Evolutionary conservation across 148 eudicot species (phyloP).

Genomic region (Mesembryanthemum crystallinum): DNA sequence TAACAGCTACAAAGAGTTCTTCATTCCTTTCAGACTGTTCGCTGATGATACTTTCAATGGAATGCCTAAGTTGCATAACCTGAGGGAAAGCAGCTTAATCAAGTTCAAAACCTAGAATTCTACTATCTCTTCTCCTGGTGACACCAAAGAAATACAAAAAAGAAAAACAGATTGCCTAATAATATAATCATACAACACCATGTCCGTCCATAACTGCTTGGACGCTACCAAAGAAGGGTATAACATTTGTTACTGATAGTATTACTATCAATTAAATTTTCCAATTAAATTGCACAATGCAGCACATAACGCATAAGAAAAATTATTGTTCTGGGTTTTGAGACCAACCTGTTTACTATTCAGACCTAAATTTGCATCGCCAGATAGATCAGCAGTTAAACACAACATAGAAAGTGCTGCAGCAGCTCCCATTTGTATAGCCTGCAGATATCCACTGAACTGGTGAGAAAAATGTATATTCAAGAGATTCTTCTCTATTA

Average conservation of each 20-base stretch:
- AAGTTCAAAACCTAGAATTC: constrained; percentile 4
- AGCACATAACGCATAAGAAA: constrained; percentile 6
- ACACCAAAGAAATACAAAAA: not conserved
- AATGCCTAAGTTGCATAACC: constrained; percentile 52
- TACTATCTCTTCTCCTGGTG: not conserved
- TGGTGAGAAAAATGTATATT: constrained; percentile 10
- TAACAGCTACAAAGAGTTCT: constrained; percentile 57
- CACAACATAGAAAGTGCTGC: constrained; percentile 62
- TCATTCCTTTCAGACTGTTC: constrained; percentile 60
- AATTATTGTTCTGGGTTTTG: not conserved
- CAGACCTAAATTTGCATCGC: constrained; percentile 62
- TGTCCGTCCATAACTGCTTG: not conserved
- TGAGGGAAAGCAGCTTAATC: constrained; percentile 32
- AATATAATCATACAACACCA: not conserved
- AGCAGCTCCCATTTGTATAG: constrained; percentile 69
- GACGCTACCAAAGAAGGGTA: not conserved
- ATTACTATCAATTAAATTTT: not conserved
- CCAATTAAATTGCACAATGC: not conserved
- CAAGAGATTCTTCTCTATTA: not conserved
- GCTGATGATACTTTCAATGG: constrained; percentile 49
- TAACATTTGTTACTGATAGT: not conserved
- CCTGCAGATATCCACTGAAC: constrained; percentile 43
- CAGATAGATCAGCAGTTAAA: constrained; percentile 49
- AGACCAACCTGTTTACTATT: constrained; percentile 65
- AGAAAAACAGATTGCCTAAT: not conserved